phyloP scores from a whole-genome alignment of 257 asterid species.

The Primulina tabacum region DNA sequence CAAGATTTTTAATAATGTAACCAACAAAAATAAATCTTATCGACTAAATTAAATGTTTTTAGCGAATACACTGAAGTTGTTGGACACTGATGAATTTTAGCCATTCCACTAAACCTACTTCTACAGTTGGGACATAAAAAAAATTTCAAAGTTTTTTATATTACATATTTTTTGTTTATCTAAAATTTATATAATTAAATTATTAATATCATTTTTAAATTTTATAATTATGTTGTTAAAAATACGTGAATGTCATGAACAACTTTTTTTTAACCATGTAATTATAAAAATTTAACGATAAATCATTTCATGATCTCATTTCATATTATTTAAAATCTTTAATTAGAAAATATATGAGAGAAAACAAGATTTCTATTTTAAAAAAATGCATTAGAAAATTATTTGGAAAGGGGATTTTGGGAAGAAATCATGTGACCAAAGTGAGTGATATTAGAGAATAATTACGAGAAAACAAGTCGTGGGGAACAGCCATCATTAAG shows the following conservation, averaged over 20 bases:
- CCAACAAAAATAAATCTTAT: conserved; percentile 28
- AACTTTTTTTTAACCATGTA: too few species aligned
- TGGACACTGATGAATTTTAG: conserved; percentile 32
- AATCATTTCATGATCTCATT: too few species aligned
- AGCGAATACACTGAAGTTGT: conserved; percentile 32
- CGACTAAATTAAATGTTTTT: not conserved
- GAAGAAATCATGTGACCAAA: conserved; percentile 22
- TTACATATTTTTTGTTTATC: too few species aligned
- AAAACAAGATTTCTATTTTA: not conserved
- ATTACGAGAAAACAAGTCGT: conserved; percentile 34
- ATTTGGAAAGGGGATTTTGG: not conserved
- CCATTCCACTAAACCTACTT: conserved; percentile 37
- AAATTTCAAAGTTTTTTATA: too few species aligned
- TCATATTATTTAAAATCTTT: too few species aligned
- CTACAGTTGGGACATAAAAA: not conserved
- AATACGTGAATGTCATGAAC: too few species aligned
- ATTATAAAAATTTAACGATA: too few species aligned
- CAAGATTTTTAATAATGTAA: not conserved
- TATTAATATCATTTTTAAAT: too few species aligned
- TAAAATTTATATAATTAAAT: not conserved
- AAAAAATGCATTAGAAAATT: not conserved
- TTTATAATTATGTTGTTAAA: too few species aligned
- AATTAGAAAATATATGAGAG: too few species aligned
- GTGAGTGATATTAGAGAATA: conserved; percentile 23
- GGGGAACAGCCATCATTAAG: conserved; percentile 44